Percentiles rank a stretch among this genome's conserved stretches.
These are phyloP conservation scores for Daedaleopsis nitida DNA, from an alignment of 768 basidiomycete genomes.

Conservation along the genomic window DNA sequence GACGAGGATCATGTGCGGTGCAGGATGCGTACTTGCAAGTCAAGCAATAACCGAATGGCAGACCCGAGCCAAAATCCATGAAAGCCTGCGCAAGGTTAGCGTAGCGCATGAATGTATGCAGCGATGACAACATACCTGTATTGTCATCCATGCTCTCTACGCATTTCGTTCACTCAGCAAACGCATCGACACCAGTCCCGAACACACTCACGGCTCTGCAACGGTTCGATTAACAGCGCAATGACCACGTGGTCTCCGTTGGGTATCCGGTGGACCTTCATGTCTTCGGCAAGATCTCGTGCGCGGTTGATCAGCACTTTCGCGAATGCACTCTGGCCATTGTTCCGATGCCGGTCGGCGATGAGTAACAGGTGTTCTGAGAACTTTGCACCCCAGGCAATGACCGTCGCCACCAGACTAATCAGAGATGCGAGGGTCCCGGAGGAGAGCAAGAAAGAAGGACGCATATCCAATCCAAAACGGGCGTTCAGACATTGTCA, in stretches of 20 bases:
- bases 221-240: conserved; percentile 75
- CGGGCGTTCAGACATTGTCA: background rate
- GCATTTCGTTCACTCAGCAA: conserved; percentile 10
- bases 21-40: conserved; percentile 58
- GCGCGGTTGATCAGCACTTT: conserved; percentile 78
- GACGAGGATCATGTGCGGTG: background rate
- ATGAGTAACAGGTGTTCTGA: conserved; percentile 87
- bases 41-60: conserved; percentile 76
- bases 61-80: conserved; percentile 84
- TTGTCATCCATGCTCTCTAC: conserved; percentile 75
- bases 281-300: conserved; percentile 81
- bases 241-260: conserved; percentile 82
- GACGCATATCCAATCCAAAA: conserved; percentile 30
- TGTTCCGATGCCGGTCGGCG: conserved; percentile 70
- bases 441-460: conserved; percentile 44
- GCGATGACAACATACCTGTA: conserved; percentile 49
- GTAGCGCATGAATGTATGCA: background rate
- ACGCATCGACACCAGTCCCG: background rate
- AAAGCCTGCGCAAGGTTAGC: conserved; percentile 63
- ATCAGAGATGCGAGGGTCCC: background rate
- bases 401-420: conserved; percentile 74
- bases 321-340: conserved; percentile 71
- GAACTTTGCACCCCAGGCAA: conserved; percentile 93
- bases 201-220: conserved; percentile 80
- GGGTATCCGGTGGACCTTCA: conserved; percentile 84